Evolutionary conservation across 306 rosid genomes (phyloP), one percentile per base, ranked within the genome.

Genomic region (Gastrolobium villosum): DNA sequence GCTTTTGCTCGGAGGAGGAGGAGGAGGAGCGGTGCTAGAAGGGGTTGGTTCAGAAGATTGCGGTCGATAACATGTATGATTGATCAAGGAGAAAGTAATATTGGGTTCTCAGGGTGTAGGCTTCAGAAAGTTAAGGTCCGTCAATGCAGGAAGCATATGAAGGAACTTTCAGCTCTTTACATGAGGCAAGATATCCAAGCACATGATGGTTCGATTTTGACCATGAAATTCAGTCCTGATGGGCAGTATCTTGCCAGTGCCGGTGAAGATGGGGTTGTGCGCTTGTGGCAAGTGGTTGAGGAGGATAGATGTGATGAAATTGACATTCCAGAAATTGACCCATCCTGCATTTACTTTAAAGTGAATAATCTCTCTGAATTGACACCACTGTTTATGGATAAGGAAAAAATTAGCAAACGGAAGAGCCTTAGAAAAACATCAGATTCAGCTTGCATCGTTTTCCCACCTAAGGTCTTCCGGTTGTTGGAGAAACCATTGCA

Each of bases 211-310:
- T 74, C 96, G 4, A 91, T 96, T 79, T 87, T 82, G 84, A 80
- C 98, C 2, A 96, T 96, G 96, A 96, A 96, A 68, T 96, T 96
- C 60, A 96, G 99, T 79, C 96, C 96, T 40, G 97, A 90, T 72
- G 99, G 99, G n/a, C 91, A 85, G 82, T 93, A 87, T 83, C 91
- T 96, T 46, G 99, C 97, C 39, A 96, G 94, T 82, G 99, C 90
- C 8, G 98, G 99, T 52, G 89, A 88, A 74, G 99, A 96, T 77
- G 87, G 97, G 60, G 82, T 93, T 81, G 93, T 96, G 55, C 89
- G 93, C 36, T 40, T 91, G 70, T 96, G 99, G 99, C 92, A 87
- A 83, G 99, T 96, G 83, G 90, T 91, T 68, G 94, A 90, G 83
- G 92, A 87, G 69, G 96, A 93, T 77, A 91, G 97, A 41, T 83